Evolutionary conservation across 306 rosid genomes (phyloP).

Genomic region (Quercus suber): DNA sequence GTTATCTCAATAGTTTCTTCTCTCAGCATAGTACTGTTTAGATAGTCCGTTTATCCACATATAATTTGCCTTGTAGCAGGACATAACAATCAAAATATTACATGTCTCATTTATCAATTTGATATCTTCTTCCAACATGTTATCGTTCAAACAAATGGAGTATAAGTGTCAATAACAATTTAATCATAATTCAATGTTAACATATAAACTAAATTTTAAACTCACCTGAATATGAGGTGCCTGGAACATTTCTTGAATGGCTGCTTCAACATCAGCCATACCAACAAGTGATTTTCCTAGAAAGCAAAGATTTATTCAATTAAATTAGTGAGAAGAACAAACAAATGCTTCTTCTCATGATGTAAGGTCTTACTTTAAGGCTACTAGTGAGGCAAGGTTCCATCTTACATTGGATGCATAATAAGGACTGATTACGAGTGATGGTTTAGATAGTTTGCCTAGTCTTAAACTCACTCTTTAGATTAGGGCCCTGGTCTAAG

Average conservation of each 20-base stretch:
- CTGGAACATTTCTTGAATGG: constrained; percentile 96
- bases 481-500: too few relatives aligned
- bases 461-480: too few relatives aligned
- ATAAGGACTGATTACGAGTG: not conserved
- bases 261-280: constrained; percentile 79
- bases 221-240: constrained; percentile 98
- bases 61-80: not conserved
- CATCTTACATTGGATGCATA: not conserved
- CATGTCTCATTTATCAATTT: constrained; percentile 2
- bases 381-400: not conserved
- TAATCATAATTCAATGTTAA: not conserved
- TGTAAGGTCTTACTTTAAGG: constrained; percentile 12
- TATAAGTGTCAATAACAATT: constrained; percentile 15
- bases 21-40: not conserved
- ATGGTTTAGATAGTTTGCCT: not conserved
- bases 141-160: not conserved
- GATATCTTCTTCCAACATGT: constrained; percentile 10
- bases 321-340: constrained; percentile 19
- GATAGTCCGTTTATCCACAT: not conserved
- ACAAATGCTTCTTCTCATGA: constrained; percentile 8
- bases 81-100: not conserved
- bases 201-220: constrained; percentile 7
- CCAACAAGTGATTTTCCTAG: constrained; percentile 61
- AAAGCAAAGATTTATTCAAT: constrained; percentile 22
- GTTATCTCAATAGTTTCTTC: not conserved